A percentile compares a stretch with the other conserved stretches of the same genome.
phyloP scores from a whole-genome alignment of 2,329 filamentous ascomycete genomes.

The Xylaria sp. region DNA sequence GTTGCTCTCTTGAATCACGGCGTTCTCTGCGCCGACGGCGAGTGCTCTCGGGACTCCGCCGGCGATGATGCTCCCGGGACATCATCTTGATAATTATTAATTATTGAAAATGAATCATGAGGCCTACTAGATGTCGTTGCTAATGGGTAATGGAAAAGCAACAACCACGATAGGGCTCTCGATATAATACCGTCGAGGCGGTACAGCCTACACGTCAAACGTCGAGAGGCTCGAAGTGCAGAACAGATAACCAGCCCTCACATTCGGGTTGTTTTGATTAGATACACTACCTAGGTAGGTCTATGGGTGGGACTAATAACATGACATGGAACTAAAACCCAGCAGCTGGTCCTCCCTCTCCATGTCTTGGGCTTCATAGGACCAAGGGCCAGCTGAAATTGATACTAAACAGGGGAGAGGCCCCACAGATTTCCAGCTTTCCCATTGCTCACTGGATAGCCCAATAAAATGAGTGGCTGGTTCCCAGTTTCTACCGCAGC shows the following conservation, averaged over 20 bases:
- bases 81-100: slow-evolving; percentile 57
- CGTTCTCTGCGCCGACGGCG: slow-evolving; percentile 61
- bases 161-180: slow-evolving; percentile 16
- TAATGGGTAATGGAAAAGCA: slow-evolving; percentile 34
- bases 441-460: slow-evolving; percentile 14
- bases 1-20: slow-evolving; percentile 55
- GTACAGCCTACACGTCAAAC: slow-evolving; percentile 24
- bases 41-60: slow-evolving; percentile 66
- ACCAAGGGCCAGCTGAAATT: slow-evolving; percentile 27
- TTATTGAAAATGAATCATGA: slow-evolving; percentile 37
- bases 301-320: slow-evolving; percentile 27
- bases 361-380: not conserved
- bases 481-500: slow-evolving; percentile 6
- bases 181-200: slow-evolving; percentile 29
- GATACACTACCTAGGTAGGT: slow-evolving; percentile 16
- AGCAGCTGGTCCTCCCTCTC: slow-evolving; percentile 25
- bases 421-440: slow-evolving; percentile 19
- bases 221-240: slow-evolving; percentile 14
- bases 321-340: slow-evolving; percentile 22
- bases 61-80: slow-evolving; percentile 61
- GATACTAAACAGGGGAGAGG: not conserved
- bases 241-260: slow-evolving; percentile 15
- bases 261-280: slow-evolving; percentile 34
- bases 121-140: slow-evolving; percentile 41
- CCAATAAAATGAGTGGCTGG: slow-evolving; percentile 31